Evolutionary conservation across 257 asterid species (phyloP), one percentile per base, ranked within the genome.

Genomic region (Nicotiana knightiana): DNA sequence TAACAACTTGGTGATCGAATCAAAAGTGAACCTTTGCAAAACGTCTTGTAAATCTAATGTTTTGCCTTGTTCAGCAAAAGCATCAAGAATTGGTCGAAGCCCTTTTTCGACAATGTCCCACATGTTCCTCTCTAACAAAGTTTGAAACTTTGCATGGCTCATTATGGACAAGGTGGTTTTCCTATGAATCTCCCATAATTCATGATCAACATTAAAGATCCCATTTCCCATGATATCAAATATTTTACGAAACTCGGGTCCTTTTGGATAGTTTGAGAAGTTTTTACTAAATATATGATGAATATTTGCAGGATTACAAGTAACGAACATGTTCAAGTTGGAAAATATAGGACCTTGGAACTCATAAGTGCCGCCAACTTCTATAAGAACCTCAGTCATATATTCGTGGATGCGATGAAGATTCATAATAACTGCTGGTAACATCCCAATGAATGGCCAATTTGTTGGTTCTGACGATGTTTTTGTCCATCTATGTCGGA

Each of bases 21-120:
- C 83, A 64, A 80, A 80, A 46, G 53, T 64, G 63, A 80, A 80
- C 37, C 83, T 64, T 35, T 64, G 77, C n/a, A 80, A 80, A 9
- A 80, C 30, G 0, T 64, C 46, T 64, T 80, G 83, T 76, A 80
- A 46, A 48, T 80, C 83, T 6, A 80, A 64, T n/a, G 16, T 9
- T 12, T 18, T 11, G 0, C 32, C 77, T 4, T 46, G 33, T 17
- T 46, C 18, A 0, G 77, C 83, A 35, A 43, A 64, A 16, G 4
- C 10, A 26, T 80, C 77, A 26, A 80, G 77, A 80, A 80, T 68
- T 39, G 83, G 83, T 15, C 3, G 7, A 32, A 80, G 6, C 30
- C 77, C 77, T 5, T 48, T 80, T 8, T 46, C 77, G 2, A 80
- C 26, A 2, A 9, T 64, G 3, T 43, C 48, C 76, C 76, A 64